These are phyloP conservation scores for Fusarium siculi DNA, from an alignment of 2,329 filamentous ascomycete species.

Conservation along the genomic window DNA sequence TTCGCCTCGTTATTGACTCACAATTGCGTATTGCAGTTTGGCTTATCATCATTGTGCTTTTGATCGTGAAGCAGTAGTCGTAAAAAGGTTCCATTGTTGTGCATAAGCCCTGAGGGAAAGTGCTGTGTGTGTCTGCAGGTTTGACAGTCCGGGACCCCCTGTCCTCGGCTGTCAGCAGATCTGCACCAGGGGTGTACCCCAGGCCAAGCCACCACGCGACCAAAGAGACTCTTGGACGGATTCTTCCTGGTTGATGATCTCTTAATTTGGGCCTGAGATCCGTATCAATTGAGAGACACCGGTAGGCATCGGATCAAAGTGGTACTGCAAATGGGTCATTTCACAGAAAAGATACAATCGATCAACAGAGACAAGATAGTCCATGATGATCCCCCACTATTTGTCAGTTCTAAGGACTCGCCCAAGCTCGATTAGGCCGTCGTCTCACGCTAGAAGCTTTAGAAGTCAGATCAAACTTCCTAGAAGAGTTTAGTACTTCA, in stretches of 20 bases:
- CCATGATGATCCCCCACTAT: constrained; percentile 17
- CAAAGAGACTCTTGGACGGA: neutral
- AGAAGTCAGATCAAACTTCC: constrained; percentile 17
- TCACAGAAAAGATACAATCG: neutral
- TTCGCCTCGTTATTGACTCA: neutral
- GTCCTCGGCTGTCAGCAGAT: constrained; percentile 16
- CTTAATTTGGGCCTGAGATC: no score
- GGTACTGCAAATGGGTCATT: neutral
- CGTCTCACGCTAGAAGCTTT: constrained; percentile 41
- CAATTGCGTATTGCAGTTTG: neutral
- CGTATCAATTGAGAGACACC: fast-evolving
- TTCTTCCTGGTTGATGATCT: neutral
- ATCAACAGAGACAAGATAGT: neutral
- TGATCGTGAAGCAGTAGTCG: neutral
- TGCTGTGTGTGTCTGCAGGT: constrained; percentile 27
- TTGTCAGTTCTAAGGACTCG: neutral
- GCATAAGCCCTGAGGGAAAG: constrained; percentile 25
- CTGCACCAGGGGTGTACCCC: constrained; percentile 28
- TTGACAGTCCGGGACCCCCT: constrained; percentile 35
- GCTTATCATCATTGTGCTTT: neutral
- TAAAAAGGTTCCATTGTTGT: neutral
- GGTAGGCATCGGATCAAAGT: neutral
- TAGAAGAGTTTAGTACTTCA: constrained; percentile 24
- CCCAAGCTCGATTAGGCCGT: constrained; percentile 19
- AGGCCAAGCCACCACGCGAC: constrained; percentile 10